A percentile compares a stretch with the other conserved stretches of the same genome.
Conservation (phyloP, 1,139 yeast genomes). For the Candida neerlandica region DNA sequence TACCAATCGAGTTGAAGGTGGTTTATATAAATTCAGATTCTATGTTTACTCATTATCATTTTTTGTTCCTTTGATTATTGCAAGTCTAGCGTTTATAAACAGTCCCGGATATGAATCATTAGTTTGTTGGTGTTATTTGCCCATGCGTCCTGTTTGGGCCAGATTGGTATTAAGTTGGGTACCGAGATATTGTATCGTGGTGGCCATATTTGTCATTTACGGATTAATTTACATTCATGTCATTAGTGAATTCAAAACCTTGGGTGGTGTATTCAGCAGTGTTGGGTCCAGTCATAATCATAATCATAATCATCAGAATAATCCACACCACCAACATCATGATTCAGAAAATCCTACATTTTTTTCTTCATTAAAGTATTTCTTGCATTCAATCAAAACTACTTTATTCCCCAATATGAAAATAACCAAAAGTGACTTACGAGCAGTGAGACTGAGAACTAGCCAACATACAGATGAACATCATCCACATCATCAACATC, state of each 20-base stretch:
- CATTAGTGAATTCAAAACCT: slow-evolving; percentile 55
- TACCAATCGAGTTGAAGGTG: slow-evolving; percentile 64
- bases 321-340: slow-evolving; percentile 1
- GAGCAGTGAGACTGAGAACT: not conserved
- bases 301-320: slow-evolving; percentile 11
- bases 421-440: not conserved
- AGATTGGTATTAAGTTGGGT: slow-evolving; percentile 79
- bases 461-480: not conserved
- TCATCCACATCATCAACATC: not conserved
- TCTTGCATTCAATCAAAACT: slow-evolving; percentile 26
- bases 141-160: slow-evolving; percentile 75
- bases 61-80: slow-evolving; percentile 65
- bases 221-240: slow-evolving; percentile 75
- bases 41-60: slow-evolving; percentile 63
- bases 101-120: slow-evolving; percentile 59
- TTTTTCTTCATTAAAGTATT: slow-evolving; percentile 37
- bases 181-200: slow-evolving; percentile 70
- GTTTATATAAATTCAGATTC: slow-evolving; percentile 62
- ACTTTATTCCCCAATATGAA: slow-evolving; percentile 30
- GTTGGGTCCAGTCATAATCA: slow-evolving; percentile 8
- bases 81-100: slow-evolving; percentile 69
- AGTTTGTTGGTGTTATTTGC: slow-evolving; percentile 82
- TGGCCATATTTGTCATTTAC: slow-evolving; percentile 66
- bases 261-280: slow-evolving; percentile 46
- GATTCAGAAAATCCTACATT: slow-evolving; percentile 34